These are phyloP conservation scores for Pseudopithomyces maydicus DNA, from an alignment of 2,329 filamentous ascomycete genomes.

Conservation along the genomic window DNA sequence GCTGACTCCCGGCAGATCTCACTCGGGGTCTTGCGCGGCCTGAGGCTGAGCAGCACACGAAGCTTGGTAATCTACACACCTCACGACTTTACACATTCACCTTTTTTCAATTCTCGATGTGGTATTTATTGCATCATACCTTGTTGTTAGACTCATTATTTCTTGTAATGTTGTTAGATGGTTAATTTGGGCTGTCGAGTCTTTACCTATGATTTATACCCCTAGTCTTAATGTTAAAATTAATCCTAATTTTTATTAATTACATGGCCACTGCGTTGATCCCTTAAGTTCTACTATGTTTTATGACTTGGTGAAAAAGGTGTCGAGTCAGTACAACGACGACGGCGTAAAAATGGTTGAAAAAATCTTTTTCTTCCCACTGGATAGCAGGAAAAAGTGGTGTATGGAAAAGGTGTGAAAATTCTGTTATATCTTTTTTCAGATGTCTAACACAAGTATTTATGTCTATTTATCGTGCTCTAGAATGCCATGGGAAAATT, in stretches of 20 bases:
- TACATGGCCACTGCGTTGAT: no score
- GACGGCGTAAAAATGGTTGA: no score
- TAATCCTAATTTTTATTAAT: not conserved
- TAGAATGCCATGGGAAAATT: no score
- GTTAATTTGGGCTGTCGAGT: not conserved
- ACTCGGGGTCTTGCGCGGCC: constrained; percentile 3
- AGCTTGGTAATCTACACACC: not conserved
- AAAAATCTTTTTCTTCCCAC: no score
- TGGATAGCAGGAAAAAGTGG: no score
- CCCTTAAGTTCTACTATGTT: no score
- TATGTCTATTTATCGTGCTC: no score
- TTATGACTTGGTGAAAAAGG: no score
- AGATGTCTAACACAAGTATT: no score
- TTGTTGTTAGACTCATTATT: not conserved
- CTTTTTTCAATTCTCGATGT: not conserved
- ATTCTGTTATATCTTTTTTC: no score
- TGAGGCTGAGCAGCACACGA: not conserved
- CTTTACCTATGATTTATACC: not conserved
- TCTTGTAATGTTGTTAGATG: not conserved
- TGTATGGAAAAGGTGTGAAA: no score
- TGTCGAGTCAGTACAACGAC: no score
- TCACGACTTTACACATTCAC: not conserved
- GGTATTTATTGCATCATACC: not conserved
- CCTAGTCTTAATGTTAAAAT: not conserved
- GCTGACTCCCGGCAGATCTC: constrained; percentile 2